Conservation (phyloP, 768 basidiomycete genomes). For the Tylopilus balloui region DNA sequence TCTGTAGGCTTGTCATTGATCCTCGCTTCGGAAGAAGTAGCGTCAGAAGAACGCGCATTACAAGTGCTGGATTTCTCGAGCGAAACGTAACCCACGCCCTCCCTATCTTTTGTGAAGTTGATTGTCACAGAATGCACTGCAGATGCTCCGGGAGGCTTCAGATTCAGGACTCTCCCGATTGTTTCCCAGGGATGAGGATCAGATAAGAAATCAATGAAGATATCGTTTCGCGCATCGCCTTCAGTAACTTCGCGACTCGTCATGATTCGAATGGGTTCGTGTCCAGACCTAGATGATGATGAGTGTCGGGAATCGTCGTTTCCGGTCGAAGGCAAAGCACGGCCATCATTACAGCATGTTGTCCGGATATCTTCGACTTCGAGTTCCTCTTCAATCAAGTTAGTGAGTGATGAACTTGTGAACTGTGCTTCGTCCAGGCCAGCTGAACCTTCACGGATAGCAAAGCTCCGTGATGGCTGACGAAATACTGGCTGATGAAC, state of each 20-base stretch:
- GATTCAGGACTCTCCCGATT: slow-evolving; percentile 26
- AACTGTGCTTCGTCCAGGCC: background rate
- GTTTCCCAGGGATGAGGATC: slow-evolving; percentile 32
- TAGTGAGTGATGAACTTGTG: background rate
- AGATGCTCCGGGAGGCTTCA: slow-evolving; percentile 4
- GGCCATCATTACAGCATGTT: background rate
- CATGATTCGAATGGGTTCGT: background rate
- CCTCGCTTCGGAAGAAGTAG: background rate
- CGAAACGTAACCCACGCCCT: slow-evolving; percentile 26
- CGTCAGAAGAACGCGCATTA: background rate
- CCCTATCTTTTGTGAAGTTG: slow-evolving; percentile 19
- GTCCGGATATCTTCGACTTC: background rate
- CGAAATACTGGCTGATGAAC: background rate
- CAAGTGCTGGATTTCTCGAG: background rate
- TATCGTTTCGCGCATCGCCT: background rate
- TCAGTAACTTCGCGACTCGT: background rate
- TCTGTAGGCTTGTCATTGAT: background rate
- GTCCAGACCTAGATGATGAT: background rate
- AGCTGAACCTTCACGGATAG: background rate
- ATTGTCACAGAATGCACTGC: slow-evolving; percentile 1
- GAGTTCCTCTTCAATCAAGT: background rate
- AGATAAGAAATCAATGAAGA: slow-evolving; percentile 25
- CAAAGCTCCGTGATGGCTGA: background rate
- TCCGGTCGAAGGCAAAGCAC: background rate
- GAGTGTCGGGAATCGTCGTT: background rate